Base-by-base conservation (phyloP, 139 green algal genomes). In the Zygnema circumcarinatum region DNA sequence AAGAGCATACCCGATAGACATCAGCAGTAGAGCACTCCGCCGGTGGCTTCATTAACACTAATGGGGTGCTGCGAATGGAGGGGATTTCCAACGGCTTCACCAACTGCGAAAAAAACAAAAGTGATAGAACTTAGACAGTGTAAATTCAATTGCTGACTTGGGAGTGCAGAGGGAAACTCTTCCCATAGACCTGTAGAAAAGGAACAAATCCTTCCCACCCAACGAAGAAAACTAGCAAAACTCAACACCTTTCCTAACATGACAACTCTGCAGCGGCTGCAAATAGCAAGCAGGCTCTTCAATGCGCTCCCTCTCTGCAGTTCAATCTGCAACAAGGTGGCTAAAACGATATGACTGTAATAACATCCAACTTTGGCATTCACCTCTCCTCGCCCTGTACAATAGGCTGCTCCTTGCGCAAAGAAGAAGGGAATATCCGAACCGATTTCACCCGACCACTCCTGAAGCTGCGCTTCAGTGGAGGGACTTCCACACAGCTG, bases 391-490 rank as follows among this genome's bases (percentile, higher is more conserved):
- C 84, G 62, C 22, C 92, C 96, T 0, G 97, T 99, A 93, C 96
- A 98, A 93, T 99, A 99, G 22, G 97, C 96, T 3, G 95, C 95
- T 2, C 97, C 96, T 7, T 90, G 38, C 0, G 89, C 94, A 93
- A 99, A 99, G 89, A 99, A 99, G 20, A 99, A 94, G 2, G 93
- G 94, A 75, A 98, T 97, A 92, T 99, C 97, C 21, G 94, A 98
- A 16, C 97, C 97, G 76, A 99, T 98, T 38, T 98, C 97, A 0
- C 92, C 97, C 0, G 88, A 91, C 95, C 97, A 99, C 47, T 93
- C 86, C 73, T 97, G 91, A 75, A 99, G 93, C 39, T 98, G 69
- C 35, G 56, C 87, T n/a, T 96, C 93, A 29, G 62, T 94, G 25
- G 95, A 95, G 1, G 93, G 93, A 11, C 90, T 54, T 25, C 96